phyloP scores from a whole-genome alignment of 768 basidiomycete species.

The Kwoniella pini region DNA sequence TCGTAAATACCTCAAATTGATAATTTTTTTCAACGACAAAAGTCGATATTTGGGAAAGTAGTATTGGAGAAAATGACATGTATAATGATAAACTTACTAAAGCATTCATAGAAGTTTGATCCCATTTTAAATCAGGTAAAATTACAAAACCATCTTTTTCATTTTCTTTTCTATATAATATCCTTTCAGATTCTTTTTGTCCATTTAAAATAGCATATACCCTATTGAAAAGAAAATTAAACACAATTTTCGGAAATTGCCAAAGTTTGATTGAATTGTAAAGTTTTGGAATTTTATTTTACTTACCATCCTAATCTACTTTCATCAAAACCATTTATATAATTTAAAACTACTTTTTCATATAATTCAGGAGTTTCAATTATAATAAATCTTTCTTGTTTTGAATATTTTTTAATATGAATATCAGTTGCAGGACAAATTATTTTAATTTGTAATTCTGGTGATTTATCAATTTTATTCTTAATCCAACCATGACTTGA shows the following conservation, averaged over 20 bases:
- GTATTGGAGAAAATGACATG: background rate
- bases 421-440: conserved; percentile 86
- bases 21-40: too few species aligned
- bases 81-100: conserved; percentile 55
- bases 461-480: conserved; percentile 45
- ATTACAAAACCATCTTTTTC: conserved; percentile 68
- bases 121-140: conserved; percentile 97
- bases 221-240: conserved; percentile 58
- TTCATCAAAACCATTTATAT: conserved; percentile 72
- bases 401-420: conserved; percentile 86
- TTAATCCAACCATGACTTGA: conserved; percentile 76
- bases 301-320: conserved; percentile 78
- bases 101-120: conserved; percentile 68
- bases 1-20: too few species aligned
- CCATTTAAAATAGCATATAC: conserved; percentile 80
- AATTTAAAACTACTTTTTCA: conserved; percentile 69
- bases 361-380: conserved; percentile 82
- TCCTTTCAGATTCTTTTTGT: conserved; percentile 68
- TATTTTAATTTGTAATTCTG: conserved; percentile 79
- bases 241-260: too few species aligned
- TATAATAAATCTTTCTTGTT: conserved; percentile 70
- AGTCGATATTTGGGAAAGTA: background rate
- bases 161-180: conserved; percentile 64
- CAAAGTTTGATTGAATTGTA: too few species aligned
- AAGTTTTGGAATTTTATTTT: background rate